phyloP scores from a whole-genome alignment of 805 yeast species.

The Lachancea sp. region DNA sequence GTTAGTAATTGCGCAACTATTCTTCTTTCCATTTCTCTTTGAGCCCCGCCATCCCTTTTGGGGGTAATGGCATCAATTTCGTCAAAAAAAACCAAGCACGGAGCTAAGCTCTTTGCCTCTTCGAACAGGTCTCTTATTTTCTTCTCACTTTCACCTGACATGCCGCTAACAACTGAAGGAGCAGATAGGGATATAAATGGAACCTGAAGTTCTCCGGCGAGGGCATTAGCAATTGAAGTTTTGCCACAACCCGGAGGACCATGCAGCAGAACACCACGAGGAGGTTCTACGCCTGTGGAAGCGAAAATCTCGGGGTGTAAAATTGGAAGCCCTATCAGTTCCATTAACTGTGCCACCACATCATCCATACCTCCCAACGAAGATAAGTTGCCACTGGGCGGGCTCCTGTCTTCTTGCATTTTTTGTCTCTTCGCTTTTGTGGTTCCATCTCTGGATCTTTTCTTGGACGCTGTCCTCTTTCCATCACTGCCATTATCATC shows the following conservation, averaged over 20 bases:
- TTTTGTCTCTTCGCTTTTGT: conserved; percentile 37
- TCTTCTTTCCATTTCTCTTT: conserved; percentile 94
- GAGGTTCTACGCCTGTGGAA: conserved; percentile 90
- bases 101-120: conserved; percentile 85
- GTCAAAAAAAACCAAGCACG: conserved; percentile 88
- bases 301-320: conserved; percentile 86
- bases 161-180: conserved; percentile 94
- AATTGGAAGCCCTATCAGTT: conserved; percentile 85
- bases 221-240: conserved; percentile 90
- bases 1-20: conserved; percentile 94
- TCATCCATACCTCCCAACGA: conserved; percentile 86
- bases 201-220: conserved; percentile 90
- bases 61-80: conserved; percentile 99
- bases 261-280: conserved; percentile 86
- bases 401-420: conserved; percentile 50
- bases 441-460: conserved; percentile 43
- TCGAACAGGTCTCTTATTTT: conserved; percentile 88
- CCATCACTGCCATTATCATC: conserved; percentile 23
- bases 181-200: conserved; percentile 90
- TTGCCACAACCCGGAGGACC: conserved; percentile 99
- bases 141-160: conserved; percentile 98
- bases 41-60: conserved; percentile 89
- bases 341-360: conserved; percentile 81
- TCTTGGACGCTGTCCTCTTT: conserved; percentile 36
- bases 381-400: conserved; percentile 61